These are phyloP conservation scores for Pisolithus marmoratus DNA, from an alignment of 768 basidiomycete species.

Conservation along the genomic window DNA sequence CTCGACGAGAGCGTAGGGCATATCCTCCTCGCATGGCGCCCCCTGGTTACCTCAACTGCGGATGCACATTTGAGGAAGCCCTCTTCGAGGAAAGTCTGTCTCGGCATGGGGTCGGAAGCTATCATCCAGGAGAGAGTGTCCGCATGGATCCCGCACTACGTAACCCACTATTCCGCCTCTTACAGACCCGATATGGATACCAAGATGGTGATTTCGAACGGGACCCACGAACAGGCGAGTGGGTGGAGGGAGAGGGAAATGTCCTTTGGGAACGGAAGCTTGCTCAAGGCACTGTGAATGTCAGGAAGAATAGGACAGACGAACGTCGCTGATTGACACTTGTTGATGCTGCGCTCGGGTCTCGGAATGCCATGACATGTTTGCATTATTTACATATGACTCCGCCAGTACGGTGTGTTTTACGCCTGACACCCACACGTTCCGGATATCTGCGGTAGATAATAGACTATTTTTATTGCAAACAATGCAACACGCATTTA, in stretches of 20 bases:
- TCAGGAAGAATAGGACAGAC: constrained; percentile 32
- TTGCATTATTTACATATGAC: too few species aligned
- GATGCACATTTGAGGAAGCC: constrained; percentile 79
- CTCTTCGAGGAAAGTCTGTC: constrained; percentile 82
- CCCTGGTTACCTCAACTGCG: constrained; percentile 73
- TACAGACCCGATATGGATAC: constrained; percentile 71
- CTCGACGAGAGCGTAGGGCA: constrained; percentile 71
- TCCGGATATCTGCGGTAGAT: too few species aligned
- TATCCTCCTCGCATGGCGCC: constrained; percentile 80
- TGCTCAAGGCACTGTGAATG: constrained; percentile 30
- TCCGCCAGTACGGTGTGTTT: too few species aligned
- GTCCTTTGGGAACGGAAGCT: constrained; percentile 57
- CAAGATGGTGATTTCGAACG: constrained; percentile 84
- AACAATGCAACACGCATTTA: too few species aligned
- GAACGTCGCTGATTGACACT: constrained; percentile 31
- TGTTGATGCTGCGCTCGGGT: constrained; percentile 7
- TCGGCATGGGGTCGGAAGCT: constrained; percentile 75
- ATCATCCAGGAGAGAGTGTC: constrained; percentile 77
- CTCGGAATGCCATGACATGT: constrained; percentile 1
- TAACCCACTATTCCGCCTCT: constrained; percentile 69
- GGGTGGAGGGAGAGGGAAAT: constrained; percentile 64
- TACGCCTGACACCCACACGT: too few species aligned
- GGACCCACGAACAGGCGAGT: constrained; percentile 55
- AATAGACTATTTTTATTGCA: too few species aligned
- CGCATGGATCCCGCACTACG: constrained; percentile 86